Evolutionary conservation across 2,329 filamentous ascomycete species (phyloP).

Genomic region (Ophiosphaerella narmari): DNA sequence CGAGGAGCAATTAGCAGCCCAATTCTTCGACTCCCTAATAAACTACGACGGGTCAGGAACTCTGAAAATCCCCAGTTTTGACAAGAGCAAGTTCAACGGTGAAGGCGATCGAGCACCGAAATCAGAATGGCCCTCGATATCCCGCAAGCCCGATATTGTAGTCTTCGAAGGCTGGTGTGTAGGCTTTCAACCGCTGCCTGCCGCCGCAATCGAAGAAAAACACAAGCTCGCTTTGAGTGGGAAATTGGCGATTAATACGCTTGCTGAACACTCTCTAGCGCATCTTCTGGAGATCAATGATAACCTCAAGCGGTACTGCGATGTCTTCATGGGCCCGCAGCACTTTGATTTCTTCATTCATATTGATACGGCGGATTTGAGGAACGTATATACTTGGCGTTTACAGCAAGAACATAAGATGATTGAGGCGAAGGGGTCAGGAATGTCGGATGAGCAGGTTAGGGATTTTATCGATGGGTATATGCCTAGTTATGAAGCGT

Average conservation of each 20-base stretch:
- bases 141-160: constrained; percentile 65
- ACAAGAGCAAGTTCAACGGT: constrained; percentile 78
- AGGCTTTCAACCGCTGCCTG: constrained; percentile 72
- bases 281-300: constrained; percentile 65
- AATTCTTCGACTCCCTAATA: constrained; percentile 66
- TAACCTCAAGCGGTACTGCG: constrained; percentile 58
- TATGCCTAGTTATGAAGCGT: constrained; percentile 62
- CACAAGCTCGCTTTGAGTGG: constrained; percentile 59
- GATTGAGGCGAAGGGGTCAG: constrained; percentile 67
- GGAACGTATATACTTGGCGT: constrained; percentile 84
- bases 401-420: constrained; percentile 77
- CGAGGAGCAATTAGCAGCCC: constrained; percentile 67
- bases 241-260: constrained; percentile 49
- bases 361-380: constrained; percentile 72
- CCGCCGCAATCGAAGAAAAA: constrained; percentile 59
- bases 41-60: constrained; percentile 53
- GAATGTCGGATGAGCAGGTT: constrained; percentile 84
- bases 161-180: constrained; percentile 93
- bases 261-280: constrained; percentile 60
- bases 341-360: constrained; percentile 66
- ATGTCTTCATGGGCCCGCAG: constrained; percentile 48
- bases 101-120: constrained; percentile 74
- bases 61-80: constrained; percentile 73
- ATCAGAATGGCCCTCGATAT: constrained; percentile 64
- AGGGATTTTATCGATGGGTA: constrained; percentile 72